Evolutionary conservation across 345 rosid genomes (phyloP).

Genomic region (Linum trigynum): DNA sequence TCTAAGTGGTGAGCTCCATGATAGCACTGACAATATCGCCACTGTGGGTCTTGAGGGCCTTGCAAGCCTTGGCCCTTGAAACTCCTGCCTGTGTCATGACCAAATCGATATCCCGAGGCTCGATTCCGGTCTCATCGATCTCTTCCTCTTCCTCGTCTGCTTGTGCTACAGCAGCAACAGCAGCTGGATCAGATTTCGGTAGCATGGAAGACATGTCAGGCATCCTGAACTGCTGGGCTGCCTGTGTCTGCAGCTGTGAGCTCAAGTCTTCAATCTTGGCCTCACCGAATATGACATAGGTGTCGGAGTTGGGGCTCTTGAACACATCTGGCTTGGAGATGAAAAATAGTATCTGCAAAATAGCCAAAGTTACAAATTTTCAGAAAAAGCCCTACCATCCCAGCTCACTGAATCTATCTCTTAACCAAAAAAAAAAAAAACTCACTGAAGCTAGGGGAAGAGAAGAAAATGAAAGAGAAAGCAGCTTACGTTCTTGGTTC

Average conservation of each 20-base stretch:
- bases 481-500: slow-evolving; percentile 55
- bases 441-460: too few relatives aligned
- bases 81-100: slow-evolving; percentile 86
- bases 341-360: slow-evolving; percentile 59
- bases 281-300: slow-evolving; percentile 78
- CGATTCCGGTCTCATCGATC: slow-evolving; percentile 63
- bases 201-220: slow-evolving; percentile 54
- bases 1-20: slow-evolving; percentile 71
- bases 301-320: slow-evolving; percentile 82
- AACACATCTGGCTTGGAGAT: slow-evolving; percentile 83
- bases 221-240: slow-evolving; percentile 82
- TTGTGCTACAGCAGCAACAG: slow-evolving; percentile 16
- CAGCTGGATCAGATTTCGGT: slow-evolving; percentile 48
- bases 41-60: slow-evolving; percentile 54
- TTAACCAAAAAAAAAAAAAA: too few relatives aligned
- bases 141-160: slow-evolving; percentile 78
- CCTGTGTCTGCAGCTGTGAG: slow-evolving; percentile 85
- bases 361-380: slow-evolving; percentile 1
- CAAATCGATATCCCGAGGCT: slow-evolving; percentile 71
- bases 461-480: not conserved
- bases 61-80: slow-evolving; percentile 62
- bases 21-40: slow-evolving; percentile 92
- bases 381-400: too few relatives aligned
- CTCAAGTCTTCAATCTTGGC: slow-evolving; percentile 91
- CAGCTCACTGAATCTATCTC: too few relatives aligned